Evolutionary conservation across 2,329 filamentous ascomycete species (phyloP), one percentile per base, ranked within the genome.

Genomic region (Talaromyces rugulosus): DNA sequence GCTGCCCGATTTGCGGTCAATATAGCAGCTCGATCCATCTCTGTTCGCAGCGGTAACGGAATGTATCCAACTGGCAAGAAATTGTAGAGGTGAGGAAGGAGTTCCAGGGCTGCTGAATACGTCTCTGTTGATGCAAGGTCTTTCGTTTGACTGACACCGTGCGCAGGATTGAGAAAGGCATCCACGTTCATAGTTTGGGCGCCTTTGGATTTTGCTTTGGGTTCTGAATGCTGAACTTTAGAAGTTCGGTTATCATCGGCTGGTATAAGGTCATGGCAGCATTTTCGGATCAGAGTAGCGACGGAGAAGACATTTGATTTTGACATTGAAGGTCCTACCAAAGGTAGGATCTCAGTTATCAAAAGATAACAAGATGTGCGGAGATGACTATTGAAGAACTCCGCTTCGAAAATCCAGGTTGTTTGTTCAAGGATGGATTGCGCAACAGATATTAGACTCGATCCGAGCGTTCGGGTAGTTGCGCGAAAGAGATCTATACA

Each of bases 11-110:
- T 83, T 63, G 83, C 82, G 5, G 82, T 84, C 27, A 96, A 78
- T 61, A 96, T 89, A 23, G 91, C 89, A 2, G 90, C 91, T 66
- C 90, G 89, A 70, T 97, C 92, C 65, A 96, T 82, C 56, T 91
- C 85, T 11, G 87, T 85, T 58, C 94, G 88, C 23, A 91, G 72
- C 1, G 89, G 85, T 8, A 88, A 85, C n/a, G 89, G 84, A 42
- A 96, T 77, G 70, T 86, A 82, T 56, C 86, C 81, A 61, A 89
- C 85, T 1, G 89, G 87, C 3, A 95, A 75, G 62, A 82, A 81
- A 18, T 82, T 82, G 23, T 96, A 80, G 1, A 91, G 74, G 5
- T 80, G 69, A 4, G 85, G 80, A 12, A 97, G 81, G 16, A 97
- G 82, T 6, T 71, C 66, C 12, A 78, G 77, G 0, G 91, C 90